Base-by-base conservation (phyloP, 1,284 basidiomycete species). In the Golubevia pallescens region DNA sequence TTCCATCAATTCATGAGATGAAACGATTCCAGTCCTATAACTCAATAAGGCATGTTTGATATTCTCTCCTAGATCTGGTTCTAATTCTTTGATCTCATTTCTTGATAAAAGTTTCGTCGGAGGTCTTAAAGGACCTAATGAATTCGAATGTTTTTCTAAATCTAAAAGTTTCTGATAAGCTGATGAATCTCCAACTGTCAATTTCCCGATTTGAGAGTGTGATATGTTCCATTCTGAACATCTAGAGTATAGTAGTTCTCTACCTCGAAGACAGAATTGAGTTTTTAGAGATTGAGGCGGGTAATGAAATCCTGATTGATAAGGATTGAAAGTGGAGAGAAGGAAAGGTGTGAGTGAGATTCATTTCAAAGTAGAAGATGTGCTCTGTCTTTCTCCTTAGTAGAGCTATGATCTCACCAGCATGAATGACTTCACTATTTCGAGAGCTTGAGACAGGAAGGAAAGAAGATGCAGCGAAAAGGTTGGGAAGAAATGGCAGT, bases 371-470 rank as follows among this genome's bases (percentile, higher is more conserved):
- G n/a, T n/a, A n/a, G n/a, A n/a, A n/a, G n/a, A n/a, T n/a, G n/a
- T n/a, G n/a, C n/a, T n/a, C n/a, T n/a, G n/a, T 21, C 54, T 32
- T 13, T 32, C 20, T 7, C 54, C 24, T 6, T 21, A 13, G 54
- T 32, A 2, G 54, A 56, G 54, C 20, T 56, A 28, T 38, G 34
- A 38, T 38, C 10, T 21, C 55, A 62, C 65, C 65, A 58, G 93
- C 93, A 86, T 97, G 95, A 55, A 97, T 92, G 14, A 99, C 96
- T 81, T 98, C 96, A 0, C 94, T 96, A 84, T 97, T 97, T 20
- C 96, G 91, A 51, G 94, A 94, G 83, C 93, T 95, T n/a, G n/a
- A n/a, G n/a, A n/a, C n/a, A n/a, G n/a, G n/a, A n/a, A n/a, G n/a
- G n/a, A n/a, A n/a, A n/a, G n/a, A n/a, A n/a, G n/a, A n/a, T n/a